Percentiles rank a stretch among this genome's conserved stretches.
Conservation (phyloP, 305 asterid genomes). For the Fraxinus paxiana region DNA sequence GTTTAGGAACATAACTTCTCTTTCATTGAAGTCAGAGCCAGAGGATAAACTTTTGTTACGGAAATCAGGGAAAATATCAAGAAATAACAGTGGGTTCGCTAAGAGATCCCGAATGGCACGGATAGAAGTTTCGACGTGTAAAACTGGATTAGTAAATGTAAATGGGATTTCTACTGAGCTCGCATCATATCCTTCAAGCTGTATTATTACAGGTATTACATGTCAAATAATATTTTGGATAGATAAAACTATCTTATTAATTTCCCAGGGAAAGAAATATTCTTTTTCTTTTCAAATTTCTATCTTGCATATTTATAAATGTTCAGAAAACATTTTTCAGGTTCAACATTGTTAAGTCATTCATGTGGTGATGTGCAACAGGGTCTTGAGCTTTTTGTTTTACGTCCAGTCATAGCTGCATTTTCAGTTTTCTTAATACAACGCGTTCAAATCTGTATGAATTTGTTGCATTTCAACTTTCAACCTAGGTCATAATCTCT, state of each 20-base stretch:
- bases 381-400: not conserved
- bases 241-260: not conserved
- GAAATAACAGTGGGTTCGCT: slow-evolving; percentile 4
- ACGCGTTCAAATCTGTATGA: not conserved
- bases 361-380: not conserved
- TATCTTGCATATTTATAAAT: not conserved
- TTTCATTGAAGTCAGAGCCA: not conserved
- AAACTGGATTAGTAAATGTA: slow-evolving; percentile 1
- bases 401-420: not conserved
- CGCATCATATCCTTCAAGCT: not conserved
- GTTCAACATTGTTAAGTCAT: not conserved
- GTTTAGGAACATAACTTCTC: not conserved
- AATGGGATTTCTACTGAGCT: slow-evolving; percentile 12
- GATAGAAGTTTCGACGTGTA: not conserved
- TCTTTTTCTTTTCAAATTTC: not conserved
- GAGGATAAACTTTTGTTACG: not conserved
- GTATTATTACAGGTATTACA: not conserved
- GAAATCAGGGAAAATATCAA: slow-evolving; percentile 1
- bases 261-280: not conserved
- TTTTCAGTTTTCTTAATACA: not conserved
- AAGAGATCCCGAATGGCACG: slow-evolving; percentile 7
- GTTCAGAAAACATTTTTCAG: not conserved
- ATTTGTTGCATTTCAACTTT: not conserved
- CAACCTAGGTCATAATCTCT: not conserved
- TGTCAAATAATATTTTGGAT: not conserved